These are phyloP conservation scores for Chlamydomonas urium DNA, from an alignment of 139 green algal species.

Conservation along the genomic window DNA sequence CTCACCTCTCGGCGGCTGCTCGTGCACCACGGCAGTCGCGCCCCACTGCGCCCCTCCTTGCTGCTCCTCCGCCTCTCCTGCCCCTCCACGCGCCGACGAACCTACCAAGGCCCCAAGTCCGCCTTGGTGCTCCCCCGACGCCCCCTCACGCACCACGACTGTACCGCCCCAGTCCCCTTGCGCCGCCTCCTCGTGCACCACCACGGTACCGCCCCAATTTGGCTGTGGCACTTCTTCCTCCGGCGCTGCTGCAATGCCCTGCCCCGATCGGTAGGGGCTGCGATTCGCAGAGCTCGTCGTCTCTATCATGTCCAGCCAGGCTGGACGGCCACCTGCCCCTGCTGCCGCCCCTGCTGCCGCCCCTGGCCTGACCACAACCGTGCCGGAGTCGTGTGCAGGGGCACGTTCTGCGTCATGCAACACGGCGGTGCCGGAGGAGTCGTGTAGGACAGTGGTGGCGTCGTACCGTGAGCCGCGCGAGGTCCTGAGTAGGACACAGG, in stretches of 20 bases:
- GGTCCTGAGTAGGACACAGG: no score
- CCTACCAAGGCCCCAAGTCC: no score
- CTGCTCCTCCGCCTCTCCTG: background rate
- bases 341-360: no score
- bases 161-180: background rate
- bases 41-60: constrained; percentile 1
- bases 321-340: no score
- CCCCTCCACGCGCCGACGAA: no score
- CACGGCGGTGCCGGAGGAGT: constrained; percentile 13
- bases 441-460: constrained; percentile 13
- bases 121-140: no score
- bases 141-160: background rate
- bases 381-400: background rate
- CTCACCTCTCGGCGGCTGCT: no score
- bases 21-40: background rate
- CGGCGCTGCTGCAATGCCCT: no score
- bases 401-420: constrained; percentile 10
- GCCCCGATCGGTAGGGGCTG: no score
- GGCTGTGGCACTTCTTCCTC: background rate
- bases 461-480: no score
- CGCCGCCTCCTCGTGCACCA: constrained; percentile 13
- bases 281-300: no score
- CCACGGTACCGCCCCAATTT: constrained; percentile 10
- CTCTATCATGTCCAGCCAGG: no score
- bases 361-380: background rate